Base-by-base conservation (phyloP, 2,329 filamentous ascomycete species). In the Thermoascus crustaceus region DNA sequence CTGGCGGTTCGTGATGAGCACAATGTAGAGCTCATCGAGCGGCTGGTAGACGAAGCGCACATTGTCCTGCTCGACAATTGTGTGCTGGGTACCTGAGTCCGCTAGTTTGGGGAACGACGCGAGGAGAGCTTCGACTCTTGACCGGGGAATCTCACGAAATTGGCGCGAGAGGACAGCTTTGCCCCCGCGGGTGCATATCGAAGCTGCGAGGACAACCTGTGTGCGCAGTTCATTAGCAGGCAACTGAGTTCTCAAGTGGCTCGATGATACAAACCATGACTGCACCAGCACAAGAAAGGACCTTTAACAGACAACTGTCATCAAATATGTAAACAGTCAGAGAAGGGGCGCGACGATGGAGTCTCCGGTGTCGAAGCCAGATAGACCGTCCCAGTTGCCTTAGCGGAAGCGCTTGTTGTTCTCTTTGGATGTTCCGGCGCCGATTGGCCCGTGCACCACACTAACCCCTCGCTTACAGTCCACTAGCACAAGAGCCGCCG, bases 31-130 rank as follows among this genome's bases (percentile, higher is more conserved):
- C 71, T 98, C 93, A 68, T 98, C 93, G 46, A 98, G 76, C 41
- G 91, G 93, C 64, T 98, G 91, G 72, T 98, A 98, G 40, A 98
- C 91, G 60, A 95, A 98, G 69, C 91, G 89, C 57, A 98, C 91
- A 70, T 94, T 96, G 71, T 98, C 93, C 67, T 96, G 88, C 67
- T 98, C 91, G 54, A 96, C 88, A 4, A 85, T 98, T 18, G 91
- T 98, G 66, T 98, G 91, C 66, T 98, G 91, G 34, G 87, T 95
- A 42, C 88, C 85, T 44, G 85, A 87, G 64, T 95, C 88, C 55
- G 91, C 88, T 39, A 96, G 83, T 69, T 98, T 98, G 37, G 91
- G 93, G 60, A 98, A 95, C 7, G 89, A 94, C 46, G 93, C 91
- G 38, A 98, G 82, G 38, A 98, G 79, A 38, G 85, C 91, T 72